Base-by-base conservation (phyloP, 2,329 filamentous ascomycete species). In the Neoscytalidium dimidiatum region DNA sequence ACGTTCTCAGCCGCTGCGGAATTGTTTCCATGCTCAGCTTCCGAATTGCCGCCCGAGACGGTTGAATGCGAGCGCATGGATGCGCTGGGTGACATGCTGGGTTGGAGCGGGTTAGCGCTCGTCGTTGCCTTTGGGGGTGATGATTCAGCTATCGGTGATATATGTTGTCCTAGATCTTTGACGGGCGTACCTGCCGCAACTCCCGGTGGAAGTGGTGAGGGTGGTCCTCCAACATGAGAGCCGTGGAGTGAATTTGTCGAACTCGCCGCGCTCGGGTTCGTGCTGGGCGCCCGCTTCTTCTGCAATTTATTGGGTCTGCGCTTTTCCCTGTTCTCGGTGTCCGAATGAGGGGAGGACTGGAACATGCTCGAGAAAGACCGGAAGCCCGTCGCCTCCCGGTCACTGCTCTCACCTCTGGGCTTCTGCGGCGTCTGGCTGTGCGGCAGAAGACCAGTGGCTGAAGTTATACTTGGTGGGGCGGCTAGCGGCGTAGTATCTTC, bases 211-310 rank as follows among this genome's bases (percentile, higher is more conserved):
- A 75, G 63, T 26, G 73, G 75, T 23, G 72, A 79, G 33, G 73
- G 71, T 29, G 71, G 72, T 35, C 48, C 67, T 43, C 52, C 67
- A 4, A 46, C 26, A 35, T 60, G 53, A 28, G 63, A 43, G 23
- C 53, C 53, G 31, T 64, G 51, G 33, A 65, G 56, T 7, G 94
- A 97, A 17, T 91, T 87, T 6, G 87, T 90, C 17, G 95, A 98
- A 73, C 94, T 97, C 68, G 97, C 93, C 0, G 94, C 94, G 74
- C 94, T 97, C 21, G 89, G 90, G 70, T 92, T 94, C 23, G 91
- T 92, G 46, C 88, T 89, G 0, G 91, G 89, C 64, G 91, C 82
- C n/a, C 89, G 85, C 78, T 92, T 97, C 82, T 98, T 98, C 77
- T 90, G 91, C 60, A 99, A 81, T 78, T 97, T 97, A 73, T 97